These are phyloP conservation scores for Microsporum audouinii DNA, from an alignment of 2,329 filamentous ascomycete species.

Conservation along the genomic window DNA sequence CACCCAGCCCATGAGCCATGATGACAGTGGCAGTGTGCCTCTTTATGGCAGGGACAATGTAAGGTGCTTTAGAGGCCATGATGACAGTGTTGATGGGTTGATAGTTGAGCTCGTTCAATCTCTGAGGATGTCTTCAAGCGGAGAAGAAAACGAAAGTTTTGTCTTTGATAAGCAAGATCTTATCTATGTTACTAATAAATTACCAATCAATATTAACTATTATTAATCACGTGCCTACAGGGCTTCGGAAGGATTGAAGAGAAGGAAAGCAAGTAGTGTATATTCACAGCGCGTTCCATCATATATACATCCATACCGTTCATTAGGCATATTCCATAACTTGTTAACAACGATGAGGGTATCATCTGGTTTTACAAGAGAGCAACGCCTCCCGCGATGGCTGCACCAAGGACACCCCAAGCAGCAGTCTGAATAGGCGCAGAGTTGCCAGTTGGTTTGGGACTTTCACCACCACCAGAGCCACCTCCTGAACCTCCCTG, in stretches of 20 bases:
- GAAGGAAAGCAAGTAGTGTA: not conserved
- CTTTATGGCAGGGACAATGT: slow-evolving; percentile 67
- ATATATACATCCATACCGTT: not conserved
- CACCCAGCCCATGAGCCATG: slow-evolving; percentile 83
- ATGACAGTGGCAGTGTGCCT: slow-evolving; percentile 91
- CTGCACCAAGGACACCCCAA: slow-evolving; percentile 29
- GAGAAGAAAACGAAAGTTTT: not conserved
- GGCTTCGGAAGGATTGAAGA: not conserved
- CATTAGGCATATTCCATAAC: not conserved
- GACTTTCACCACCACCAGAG: slow-evolving; percentile 10
- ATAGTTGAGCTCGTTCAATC: not conserved
- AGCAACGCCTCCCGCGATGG: slow-evolving; percentile 24
- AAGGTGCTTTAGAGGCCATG: slow-evolving; percentile 32
- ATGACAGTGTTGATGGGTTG: not conserved
- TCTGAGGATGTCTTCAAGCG: not conserved
- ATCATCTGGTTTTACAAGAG: slow-evolving; percentile 17
- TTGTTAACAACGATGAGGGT: not conserved
- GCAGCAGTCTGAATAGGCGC: slow-evolving; percentile 25
- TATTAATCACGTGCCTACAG: not conserved
- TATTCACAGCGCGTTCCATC: not conserved
- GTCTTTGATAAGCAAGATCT: not conserved
- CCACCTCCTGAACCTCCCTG: slow-evolving; percentile 14
- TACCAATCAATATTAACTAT: not conserved
- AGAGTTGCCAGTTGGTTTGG: slow-evolving; percentile 12
- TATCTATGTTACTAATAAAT: not conserved